phyloP scores from a whole-genome alignment of 345 rosid genomes.

The Euphorbia peplus region DNA sequence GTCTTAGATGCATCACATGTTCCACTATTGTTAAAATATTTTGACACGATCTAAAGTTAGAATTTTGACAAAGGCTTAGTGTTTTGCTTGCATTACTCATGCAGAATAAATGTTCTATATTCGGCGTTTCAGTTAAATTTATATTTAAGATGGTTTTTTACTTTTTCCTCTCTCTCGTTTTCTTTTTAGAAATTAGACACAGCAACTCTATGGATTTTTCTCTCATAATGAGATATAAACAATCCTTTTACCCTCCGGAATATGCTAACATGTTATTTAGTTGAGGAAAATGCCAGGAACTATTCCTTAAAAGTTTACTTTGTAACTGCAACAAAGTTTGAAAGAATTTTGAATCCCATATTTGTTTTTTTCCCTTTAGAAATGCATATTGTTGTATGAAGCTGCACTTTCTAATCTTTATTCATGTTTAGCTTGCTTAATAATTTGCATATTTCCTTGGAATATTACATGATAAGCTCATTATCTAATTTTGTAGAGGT shows the following conservation, averaged over 20 bases:
- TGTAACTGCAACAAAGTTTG: background rate
- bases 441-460: no score
- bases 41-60: no score
- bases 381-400: no score
- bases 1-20: no score
- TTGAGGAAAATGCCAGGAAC: background rate
- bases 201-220: background rate
- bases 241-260: background rate
- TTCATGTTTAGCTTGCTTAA: no score
- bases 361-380: no score
- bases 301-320: background rate
- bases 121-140: background rate
- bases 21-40: no score
- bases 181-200: background rate
- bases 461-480: no score
- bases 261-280: background rate
- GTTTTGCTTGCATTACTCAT: background rate
- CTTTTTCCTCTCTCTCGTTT: background rate
- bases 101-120: background rate
- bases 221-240: background rate
- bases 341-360: background rate
- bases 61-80: background rate
- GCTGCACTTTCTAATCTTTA: no score
- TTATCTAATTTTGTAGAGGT: no score
- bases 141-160: background rate